Evolutionary conservation across 2,329 filamentous ascomycete genomes (phyloP), one percentile per base, ranked within the genome.

Genomic region (Nigrograna mackinnonii): DNA sequence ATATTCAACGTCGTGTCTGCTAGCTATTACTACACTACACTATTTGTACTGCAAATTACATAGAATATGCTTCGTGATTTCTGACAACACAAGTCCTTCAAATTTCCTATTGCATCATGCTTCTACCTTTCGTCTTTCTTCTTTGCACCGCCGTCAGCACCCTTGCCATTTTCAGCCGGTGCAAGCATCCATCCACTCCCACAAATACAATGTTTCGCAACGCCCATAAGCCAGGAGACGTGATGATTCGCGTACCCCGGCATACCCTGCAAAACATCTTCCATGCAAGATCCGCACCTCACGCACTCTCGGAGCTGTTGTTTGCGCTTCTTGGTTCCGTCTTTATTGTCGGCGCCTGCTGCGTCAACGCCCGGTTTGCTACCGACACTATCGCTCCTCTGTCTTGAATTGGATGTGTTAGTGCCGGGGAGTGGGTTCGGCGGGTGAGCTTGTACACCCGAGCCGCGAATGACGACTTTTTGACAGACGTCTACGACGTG

Each of bases 401-500:
- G 40, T 26, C 46, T 41, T 5, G 22, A 44, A 35, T 42, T 39
- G 22, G 13, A 26, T 14, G 28, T 24, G n/a, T 9, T 17, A 22
- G 22, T 14, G 18, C 19, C 14, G 12, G n/a, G 22, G 16, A 4
- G 16, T 18, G 7, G 26, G 9, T 32, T 40, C 0, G 41, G 36
- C 14, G 58, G 57, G 50, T 67, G 59, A 6, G 39, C 36, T 41
- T 63, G 57, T 6, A 51, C 51, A 6, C 61, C 60, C 2, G 45
- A 24, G 0, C 64, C 64, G 0, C 64, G 41, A 6, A 75, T 58
- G n/a, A 68, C 67, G 38, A 68, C 67, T 69, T 79, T 83, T 60
- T 77, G 75, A 24, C 83, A 67, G 20, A 80, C 74, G 57, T 84
- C 82, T 6, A 78, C 73, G 18, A 86, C 75, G 58, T 84, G 77